phyloP scores from a whole-genome alignment of 23 red algal genomes.

The Gracilariopsis chorda region DNA sequence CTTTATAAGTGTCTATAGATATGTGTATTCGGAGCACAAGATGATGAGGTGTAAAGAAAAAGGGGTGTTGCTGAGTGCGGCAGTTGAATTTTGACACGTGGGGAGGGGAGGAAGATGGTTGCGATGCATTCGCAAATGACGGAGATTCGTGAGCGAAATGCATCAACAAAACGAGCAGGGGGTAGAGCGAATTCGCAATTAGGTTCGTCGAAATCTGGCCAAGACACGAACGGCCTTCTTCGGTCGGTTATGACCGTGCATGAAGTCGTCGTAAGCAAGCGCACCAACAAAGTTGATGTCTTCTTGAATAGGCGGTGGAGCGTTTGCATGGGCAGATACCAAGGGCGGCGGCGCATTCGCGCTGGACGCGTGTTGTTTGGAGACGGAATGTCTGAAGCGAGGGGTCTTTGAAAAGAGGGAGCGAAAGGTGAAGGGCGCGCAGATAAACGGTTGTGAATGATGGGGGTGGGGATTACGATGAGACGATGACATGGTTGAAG shows the following conservation, averaged over 20 bases:
- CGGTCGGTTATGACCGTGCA: background rate
- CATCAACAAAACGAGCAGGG: no score
- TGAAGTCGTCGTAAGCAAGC: slow-evolving; percentile 18
- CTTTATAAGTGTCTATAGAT: no score
- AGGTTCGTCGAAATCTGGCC: background rate
- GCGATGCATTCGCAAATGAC: no score
- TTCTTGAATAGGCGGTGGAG: background rate
- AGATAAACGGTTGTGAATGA: background rate
- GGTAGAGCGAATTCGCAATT: no score
- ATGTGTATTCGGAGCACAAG: no score
- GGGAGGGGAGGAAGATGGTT: no score
- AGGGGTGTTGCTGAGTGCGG: no score
- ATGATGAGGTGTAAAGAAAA: no score
- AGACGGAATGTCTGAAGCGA: background rate
- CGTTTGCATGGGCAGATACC: no score
- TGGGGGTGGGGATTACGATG: no score
- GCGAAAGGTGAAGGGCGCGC: background rate
- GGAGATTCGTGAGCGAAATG: no score
- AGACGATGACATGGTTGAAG: background rate
- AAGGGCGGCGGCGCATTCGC: background rate
- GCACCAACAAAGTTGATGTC: background rate
- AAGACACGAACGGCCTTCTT: background rate
- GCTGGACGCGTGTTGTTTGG: background rate
- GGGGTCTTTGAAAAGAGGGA: background rate
- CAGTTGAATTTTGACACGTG: no score